Evolutionary conservation across 208 protist species (phyloP), one percentile per base, ranked within the genome.

Genomic region (Trypanosoma theileri): DNA sequence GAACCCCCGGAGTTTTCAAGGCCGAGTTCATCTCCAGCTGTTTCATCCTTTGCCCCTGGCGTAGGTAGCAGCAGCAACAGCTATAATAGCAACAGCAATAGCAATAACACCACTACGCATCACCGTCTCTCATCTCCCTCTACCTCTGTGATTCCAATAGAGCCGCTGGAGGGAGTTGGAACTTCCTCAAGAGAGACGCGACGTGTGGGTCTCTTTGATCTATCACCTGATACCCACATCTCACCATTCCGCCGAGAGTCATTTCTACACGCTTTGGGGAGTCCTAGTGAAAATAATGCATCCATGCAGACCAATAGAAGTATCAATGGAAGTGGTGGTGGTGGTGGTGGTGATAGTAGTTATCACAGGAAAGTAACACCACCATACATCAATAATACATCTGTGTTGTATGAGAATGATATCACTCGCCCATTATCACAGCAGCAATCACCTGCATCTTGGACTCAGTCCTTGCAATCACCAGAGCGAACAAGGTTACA

Each of bases 201-300:
- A 13, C 17, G 14, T 13, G 41, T 13, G 8, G 31, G 1, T 17
- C 7, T 54, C 10, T 55, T 52, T 19, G 42, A 41, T 8, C 9
- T 14, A 1, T 42, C 21, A 7, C 17, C 40, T 3, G 54, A 69
- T 22, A 19, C 22, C 0, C 54, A 69, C 24, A n/a, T 42, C 12
- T 62, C 65, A 17, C 54, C 65, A 21, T 62, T 69, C 54, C 28
- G 66, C 16, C 55, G 57, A 28, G 66, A 62, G n/a, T 4, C 24
- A 35, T 19, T 26, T 21, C 0, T n/a, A 11, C 66, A 41, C 0
- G 1, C 12, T 40, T n/a, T 55, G 11, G 65, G 57, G 0, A 64
- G 46, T 48, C 28, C 55, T 12, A 48, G 12, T 10, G 46, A 26
- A n/a, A 64, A 26, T 16, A 42, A 12, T 17, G 48, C 35, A 24